Evolutionary conservation across 225 moss, liverwort and hornwort species (phyloP).

Genomic region (Polytrichum formosum): DNA sequence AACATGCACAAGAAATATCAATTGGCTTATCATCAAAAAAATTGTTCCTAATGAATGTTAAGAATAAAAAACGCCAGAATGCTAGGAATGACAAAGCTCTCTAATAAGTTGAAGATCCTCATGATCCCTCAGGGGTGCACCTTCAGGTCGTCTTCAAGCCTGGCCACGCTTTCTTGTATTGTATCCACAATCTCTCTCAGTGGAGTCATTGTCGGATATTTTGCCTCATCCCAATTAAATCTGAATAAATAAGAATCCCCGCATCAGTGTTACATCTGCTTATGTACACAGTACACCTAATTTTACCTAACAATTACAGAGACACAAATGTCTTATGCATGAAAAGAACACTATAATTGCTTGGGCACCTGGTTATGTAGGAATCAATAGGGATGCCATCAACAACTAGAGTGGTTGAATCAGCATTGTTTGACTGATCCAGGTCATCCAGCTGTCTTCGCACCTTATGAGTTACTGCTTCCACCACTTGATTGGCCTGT

Average conservation of each 20-base stretch:
- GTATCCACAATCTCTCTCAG: conserved; percentile 87
- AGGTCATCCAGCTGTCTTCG: conserved; percentile 91
- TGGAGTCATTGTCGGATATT: conserved; percentile 91
- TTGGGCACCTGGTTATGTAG: conserved; percentile 73
- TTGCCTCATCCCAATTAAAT: conserved; percentile 96
- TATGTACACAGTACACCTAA: background rate
- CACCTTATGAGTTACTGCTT: conserved; percentile 80
- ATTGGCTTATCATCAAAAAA: background rate
- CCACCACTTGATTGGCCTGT: conserved; percentile 89
- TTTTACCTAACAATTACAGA: background rate
- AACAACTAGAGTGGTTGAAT: conserved; percentile 58
- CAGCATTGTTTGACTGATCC: conserved; percentile 68
- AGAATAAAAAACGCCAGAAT: no score
- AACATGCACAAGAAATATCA: conserved; percentile 7
- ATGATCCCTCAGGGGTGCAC: conserved; percentile 20
- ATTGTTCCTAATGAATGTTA: no score
- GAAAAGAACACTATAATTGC: background rate
- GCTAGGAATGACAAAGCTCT: no score
- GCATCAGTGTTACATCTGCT: conserved; percentile 4
- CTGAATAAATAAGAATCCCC: conserved; percentile 23
- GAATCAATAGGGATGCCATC: conserved; percentile 89
- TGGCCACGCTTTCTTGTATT: conserved; percentile 79
- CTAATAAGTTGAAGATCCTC: no score
- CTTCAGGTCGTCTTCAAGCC: conserved; percentile 98
- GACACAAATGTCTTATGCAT: background rate